Evolutionary conservation across 495 filamentous ascomycete genomes (phyloP).

Genomic region (Clavariopsis aquatica): DNA sequence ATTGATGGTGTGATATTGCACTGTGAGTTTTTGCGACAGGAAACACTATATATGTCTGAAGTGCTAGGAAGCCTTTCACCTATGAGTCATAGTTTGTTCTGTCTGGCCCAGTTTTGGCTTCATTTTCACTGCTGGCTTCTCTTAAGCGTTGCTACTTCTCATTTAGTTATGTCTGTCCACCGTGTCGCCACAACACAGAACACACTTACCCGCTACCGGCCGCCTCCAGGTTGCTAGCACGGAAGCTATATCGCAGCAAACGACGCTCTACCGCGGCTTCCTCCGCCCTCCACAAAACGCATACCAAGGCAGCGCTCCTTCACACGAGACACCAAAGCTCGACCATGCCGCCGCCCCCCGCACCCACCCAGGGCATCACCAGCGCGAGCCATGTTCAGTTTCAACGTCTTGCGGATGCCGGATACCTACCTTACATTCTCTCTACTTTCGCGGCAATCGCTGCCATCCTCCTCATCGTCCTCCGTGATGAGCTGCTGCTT

Average conservation of each 20-base stretch:
- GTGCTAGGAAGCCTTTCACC: background rate
- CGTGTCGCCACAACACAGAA: background rate
- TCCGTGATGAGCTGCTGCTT: too few species aligned
- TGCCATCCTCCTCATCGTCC: too few species aligned
- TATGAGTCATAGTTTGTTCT: background rate
- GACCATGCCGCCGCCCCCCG: too few species aligned
- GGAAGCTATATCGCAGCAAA: background rate
- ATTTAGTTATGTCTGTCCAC: background rate
- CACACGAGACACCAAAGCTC: too few species aligned
- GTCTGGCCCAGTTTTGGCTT: background rate
- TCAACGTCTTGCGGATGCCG: too few species aligned
- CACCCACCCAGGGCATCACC: too few species aligned
- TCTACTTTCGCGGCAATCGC: too few species aligned
- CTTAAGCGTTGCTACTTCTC: background rate
- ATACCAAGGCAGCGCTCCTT: background rate
- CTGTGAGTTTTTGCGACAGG: too few species aligned
- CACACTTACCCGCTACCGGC: background rate
- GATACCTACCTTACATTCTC: too few species aligned
- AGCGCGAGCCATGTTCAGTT: too few species aligned
- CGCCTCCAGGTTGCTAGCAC: background rate
- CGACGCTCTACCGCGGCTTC: background rate
- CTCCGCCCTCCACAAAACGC: background rate
- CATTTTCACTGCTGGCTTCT: background rate
- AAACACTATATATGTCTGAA: background rate
- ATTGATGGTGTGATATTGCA: too few species aligned